Evolutionary conservation across 1,139 yeast genomes (phyloP), one percentile per base, ranked within the genome.

Genomic region (Sugiyamaella xylanicola): DNA sequence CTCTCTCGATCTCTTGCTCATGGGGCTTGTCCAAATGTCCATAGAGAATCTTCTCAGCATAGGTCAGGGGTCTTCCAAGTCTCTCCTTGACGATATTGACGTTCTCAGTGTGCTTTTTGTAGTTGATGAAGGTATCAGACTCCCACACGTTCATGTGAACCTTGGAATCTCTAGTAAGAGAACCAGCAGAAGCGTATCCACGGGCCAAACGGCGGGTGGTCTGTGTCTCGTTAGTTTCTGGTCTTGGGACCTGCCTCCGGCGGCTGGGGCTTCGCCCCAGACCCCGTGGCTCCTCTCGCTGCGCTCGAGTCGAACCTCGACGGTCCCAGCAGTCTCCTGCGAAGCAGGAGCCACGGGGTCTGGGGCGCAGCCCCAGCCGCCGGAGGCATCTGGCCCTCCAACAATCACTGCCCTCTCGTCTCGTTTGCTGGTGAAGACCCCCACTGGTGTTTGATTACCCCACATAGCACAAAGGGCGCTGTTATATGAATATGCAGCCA

Each of bases 1-100:
- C 99, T 78, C 98, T 88, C 79, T 87, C 88, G 68, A 92, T 91
- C 61, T 89, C 96, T 80, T 91, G 97, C 71, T 83, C 90, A 68
- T 90, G 95, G 66, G 98, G 98, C 71, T 93, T 86, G 74, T 90
- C 97, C 76, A 93, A 83, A 77, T 93, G 99, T 69, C 96, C 96
- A 79, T 93, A 93, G 68, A 93, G 82, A 68, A 93, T 79, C 81
- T 93, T 93, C 80, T 93, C 99, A 67, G 98, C 98, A 74, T 91
- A 92, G 62, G 99, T 93, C 73, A 93, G 82, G 51, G 99, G 99
- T 76, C 97, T 87, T 73, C 83, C 83, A 68, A 92, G 82, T 79
- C 97, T 86, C 66, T 82, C 78, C 77, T 86, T 86, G 70, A 93
- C 97, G 68, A 90, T 87, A 68, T 87, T 82, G 66, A 92, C 86